Evolutionary conservation across 116 monocot genomes (phyloP).

Genomic region (Phalaenopsis hybrid): DNA sequence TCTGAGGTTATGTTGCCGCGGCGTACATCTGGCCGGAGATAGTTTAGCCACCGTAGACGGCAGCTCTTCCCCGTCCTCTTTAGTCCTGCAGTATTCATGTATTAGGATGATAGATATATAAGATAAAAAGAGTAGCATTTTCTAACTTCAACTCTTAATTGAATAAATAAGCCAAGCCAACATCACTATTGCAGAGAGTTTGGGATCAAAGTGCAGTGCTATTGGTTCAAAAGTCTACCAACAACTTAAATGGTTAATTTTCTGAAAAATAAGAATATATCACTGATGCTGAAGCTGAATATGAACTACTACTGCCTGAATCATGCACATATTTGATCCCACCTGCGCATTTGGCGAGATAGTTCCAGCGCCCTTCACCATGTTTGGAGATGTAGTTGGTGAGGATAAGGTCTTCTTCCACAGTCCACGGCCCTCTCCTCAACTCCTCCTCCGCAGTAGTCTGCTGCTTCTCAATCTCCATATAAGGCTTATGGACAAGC

Average conservation of each 20-base stretch:
- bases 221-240: too few species aligned
- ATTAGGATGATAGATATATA: too few species aligned
- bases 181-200: too few species aligned
- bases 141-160: too few species aligned
- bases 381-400: conserved; percentile 42
- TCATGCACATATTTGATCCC: neutral
- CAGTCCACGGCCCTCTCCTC: conserved; percentile 63
- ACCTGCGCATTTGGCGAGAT: conserved; percentile 57
- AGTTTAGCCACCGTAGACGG: conserved; percentile 82
- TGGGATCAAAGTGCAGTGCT: too few species aligned
- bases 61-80: conserved; percentile 69
- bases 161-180: too few species aligned
- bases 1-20: conserved; percentile 69
- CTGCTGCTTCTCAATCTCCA: neutral
- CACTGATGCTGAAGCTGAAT: neutral
- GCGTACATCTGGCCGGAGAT: conserved; percentile 69
- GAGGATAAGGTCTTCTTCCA: conserved; percentile 52
- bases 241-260: too few species aligned
- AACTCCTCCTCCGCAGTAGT: conserved; percentile 24
- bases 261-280: too few species aligned
- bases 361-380: conserved; percentile 78
- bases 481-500: too few species aligned
- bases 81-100: conserved; percentile 14
- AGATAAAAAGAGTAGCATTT: too few species aligned
- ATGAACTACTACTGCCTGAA: too few species aligned